Percentiles rank a stretch among this genome's conserved stretches.
phyloP scores from a whole-genome alignment of 1,284 basidiomycete species.

The Taiwanofungus camphoratus region DNA sequence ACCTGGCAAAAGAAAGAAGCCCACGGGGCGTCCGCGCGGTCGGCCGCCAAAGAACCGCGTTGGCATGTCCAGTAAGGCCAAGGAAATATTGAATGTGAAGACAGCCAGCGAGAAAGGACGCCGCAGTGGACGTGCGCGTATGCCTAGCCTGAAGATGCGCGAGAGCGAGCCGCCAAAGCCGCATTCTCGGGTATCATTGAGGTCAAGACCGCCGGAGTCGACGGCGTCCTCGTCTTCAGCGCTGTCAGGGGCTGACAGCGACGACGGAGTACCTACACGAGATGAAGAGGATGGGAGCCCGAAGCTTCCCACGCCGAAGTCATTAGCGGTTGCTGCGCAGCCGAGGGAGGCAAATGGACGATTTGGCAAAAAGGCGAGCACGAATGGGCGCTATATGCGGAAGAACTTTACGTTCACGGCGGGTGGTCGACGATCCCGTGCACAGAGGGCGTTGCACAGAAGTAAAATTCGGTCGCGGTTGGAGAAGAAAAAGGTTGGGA shows the following conservation, averaged over 20 bases:
- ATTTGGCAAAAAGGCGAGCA: conserved; percentile 44
- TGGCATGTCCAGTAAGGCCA: conserved; percentile 33
- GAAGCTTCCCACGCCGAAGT: conserved; percentile 34
- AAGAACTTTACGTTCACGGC: conserved; percentile 26
- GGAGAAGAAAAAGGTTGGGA: conserved; percentile 2
- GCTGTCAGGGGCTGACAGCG: conserved; percentile 9
- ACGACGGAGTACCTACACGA: conserved; percentile 2
- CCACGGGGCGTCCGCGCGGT: conserved; percentile 15
- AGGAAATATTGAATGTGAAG: conserved; percentile 23
- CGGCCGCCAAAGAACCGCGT: conserved; percentile 28
- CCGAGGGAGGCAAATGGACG: conserved; percentile 44
- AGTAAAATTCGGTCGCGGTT: conserved; percentile 12
- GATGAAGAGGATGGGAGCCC: conserved; percentile 1
- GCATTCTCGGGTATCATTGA: conserved; percentile 4
- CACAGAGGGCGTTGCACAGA: conserved; percentile 36
- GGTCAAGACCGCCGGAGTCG: conserved; percentile 17
- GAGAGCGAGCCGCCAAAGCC: conserved; percentile 28
- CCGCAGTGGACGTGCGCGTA: conserved; percentile 28
- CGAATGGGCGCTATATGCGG: conserved; percentile 44
- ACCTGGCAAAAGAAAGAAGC: conserved; percentile 36
- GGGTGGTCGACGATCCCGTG: conserved; percentile 26
- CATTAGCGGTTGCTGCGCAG: conserved; percentile 42
- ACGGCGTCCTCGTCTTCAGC: conserved; percentile 18
- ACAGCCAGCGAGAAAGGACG: conserved; percentile 17
- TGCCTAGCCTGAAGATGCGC: conserved; percentile 30